Base-by-base conservation (phyloP, 257 asterid species). In the Solanum appendiculatum region DNA sequence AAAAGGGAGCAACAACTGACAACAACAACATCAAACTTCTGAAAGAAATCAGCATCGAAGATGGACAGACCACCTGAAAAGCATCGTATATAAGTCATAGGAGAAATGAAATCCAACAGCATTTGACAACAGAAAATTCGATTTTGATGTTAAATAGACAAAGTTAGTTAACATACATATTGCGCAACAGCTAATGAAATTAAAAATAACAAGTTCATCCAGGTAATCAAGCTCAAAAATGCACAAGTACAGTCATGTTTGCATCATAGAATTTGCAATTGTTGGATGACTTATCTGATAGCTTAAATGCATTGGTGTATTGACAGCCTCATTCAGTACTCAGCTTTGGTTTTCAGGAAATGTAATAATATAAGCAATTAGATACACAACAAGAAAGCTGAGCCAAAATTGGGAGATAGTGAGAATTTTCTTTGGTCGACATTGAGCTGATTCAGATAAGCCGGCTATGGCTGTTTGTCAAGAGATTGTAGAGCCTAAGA, bases 21-120 rank as follows among this genome's bases (percentile, higher is more conserved):
- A 33, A 90, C 90, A 25, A 91, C 92, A 46, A 86, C 91, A 87
- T 91, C 92, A 86, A 88, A 91, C 63, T 88, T 84, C 70, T 86
- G 89, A 85, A 90, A 89, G 90, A 91, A 91, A 54, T 90, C 90
- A 70, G 88, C 88, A 46, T 82, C 89, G 81, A 90, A 91, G 88
- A 89, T 86, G n/a, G 92, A 86, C 86, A 91, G 82, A 81, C 87
- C 90, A 48, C 93, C 93, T 91, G 89, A 74, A 82, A 86, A 81
- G 58, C 54, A 60, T 82, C 48, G 39, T 10, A 48, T 18, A 33
- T 56, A 54, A 64, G 78, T 74, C 44, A 33, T 23, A 9, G 72
- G 70, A 86, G 31, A 86, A 72, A 63, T 63, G 29, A 69, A 84
- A 44, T 72, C 56, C 68, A 80, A 81, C 84, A 44, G 16, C 40